Conservation (phyloP, 805 yeast genomes). For the Gaillardinia entomophila region DNA sequence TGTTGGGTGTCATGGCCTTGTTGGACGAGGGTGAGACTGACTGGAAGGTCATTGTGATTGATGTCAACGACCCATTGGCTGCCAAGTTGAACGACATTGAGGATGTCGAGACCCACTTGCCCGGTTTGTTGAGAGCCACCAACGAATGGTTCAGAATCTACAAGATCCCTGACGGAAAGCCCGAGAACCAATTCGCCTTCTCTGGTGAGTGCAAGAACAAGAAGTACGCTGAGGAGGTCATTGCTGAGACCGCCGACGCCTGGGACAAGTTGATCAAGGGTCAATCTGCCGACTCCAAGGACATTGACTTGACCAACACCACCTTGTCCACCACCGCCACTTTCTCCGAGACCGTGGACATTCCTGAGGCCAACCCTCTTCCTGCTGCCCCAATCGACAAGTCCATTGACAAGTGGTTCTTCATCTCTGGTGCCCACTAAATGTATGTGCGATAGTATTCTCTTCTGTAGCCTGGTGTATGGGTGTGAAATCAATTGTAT, state of each 20-base stretch:
- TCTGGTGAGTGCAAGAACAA: slow-evolving; percentile 59
- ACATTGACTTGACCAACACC: slow-evolving; percentile 70
- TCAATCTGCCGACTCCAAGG: slow-evolving; percentile 40
- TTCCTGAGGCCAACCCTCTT: slow-evolving; percentile 67
- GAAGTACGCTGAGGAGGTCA: slow-evolving; percentile 52
- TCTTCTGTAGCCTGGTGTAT: too few species aligned
- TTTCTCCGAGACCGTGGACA: slow-evolving; percentile 39
- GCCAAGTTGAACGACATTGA: slow-evolving; percentile 51
- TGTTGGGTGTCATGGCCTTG: slow-evolving; percentile 71
- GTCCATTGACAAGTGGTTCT: slow-evolving; percentile 98
- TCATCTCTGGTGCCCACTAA: slow-evolving; percentile 75
- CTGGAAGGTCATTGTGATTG: slow-evolving; percentile 82
- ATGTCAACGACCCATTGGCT: slow-evolving; percentile 61
- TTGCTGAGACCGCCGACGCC: slow-evolving; percentile 59
- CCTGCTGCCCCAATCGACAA: slow-evolving; percentile 94
- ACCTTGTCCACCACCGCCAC: slow-evolving; percentile 56
- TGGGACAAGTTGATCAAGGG: slow-evolving; percentile 59
- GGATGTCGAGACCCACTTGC: slow-evolving; percentile 64
- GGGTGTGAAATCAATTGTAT: too few species aligned
- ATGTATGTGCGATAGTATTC: too few species aligned
- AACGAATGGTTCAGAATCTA: slow-evolving; percentile 79
- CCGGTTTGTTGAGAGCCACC: slow-evolving; percentile 65
- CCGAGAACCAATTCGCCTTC: slow-evolving; percentile 69
- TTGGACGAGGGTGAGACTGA: slow-evolving; percentile 95
- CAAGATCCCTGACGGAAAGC: slow-evolving; percentile 79